phyloP scores from a whole-genome alignment of 1,284 basidiomycete genomes.

The Nidula niveotomentosa region DNA sequence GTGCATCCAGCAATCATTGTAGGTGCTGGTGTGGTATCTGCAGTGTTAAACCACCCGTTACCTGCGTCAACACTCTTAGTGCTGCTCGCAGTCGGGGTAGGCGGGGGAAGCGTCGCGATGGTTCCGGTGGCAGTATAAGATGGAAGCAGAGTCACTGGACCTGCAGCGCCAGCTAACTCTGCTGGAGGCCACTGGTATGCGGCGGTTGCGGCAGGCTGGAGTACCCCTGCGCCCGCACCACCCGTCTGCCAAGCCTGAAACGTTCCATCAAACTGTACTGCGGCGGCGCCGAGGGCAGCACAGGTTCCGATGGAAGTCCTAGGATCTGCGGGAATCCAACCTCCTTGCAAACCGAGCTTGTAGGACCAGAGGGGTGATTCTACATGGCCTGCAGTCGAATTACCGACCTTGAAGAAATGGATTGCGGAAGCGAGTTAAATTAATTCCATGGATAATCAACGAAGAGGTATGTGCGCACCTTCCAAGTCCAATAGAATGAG shows the following conservation, averaged over 20 bases:
- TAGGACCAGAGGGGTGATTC: constrained; percentile 82
- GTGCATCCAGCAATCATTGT: constrained; percentile 61
- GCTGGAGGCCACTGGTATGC: constrained; percentile 61
- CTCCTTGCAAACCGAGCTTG: constrained; percentile 73
- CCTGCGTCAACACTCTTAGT: constrained; percentile 51
- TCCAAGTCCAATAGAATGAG: constrained; percentile 75
- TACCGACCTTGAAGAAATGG: constrained; percentile 53
- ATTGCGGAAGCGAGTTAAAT: neutral
- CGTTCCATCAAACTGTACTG: constrained; percentile 51
- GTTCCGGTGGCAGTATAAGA: constrained; percentile 74
- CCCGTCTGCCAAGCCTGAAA: constrained; percentile 78
- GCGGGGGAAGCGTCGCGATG: constrained; percentile 60
- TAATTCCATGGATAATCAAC: neutral
- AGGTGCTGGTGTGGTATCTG: constrained; percentile 54
- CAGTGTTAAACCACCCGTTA: constrained; percentile 71
- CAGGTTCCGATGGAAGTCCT: constrained; percentile 69
- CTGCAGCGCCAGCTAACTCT: constrained; percentile 43
- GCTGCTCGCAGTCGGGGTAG: constrained; percentile 50
- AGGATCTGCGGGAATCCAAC: constrained; percentile 84
- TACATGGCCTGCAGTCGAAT: constrained; percentile 58
- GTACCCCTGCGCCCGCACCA: constrained; percentile 66
- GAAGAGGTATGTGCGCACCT: constrained; percentile 31
- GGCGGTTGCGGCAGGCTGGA: constrained; percentile 46
- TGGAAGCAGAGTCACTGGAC: constrained; percentile 44
- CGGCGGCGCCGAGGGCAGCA: constrained; percentile 44